Base-by-base conservation (phyloP, 1,284 basidiomycete genomes). In the Singerocomus inundabilis region DNA sequence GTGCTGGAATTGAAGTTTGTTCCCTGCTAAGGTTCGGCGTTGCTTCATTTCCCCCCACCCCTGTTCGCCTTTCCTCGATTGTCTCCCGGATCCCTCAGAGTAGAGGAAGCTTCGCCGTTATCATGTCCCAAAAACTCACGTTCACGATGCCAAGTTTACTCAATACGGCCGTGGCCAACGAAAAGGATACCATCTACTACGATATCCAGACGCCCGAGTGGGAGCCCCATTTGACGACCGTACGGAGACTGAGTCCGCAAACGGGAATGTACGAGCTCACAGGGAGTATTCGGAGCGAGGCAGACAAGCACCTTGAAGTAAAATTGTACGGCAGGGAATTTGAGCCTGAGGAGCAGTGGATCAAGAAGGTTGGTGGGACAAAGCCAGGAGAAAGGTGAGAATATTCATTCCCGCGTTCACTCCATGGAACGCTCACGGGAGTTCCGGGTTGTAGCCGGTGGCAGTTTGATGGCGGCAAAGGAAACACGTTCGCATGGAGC, bases 191-290 rank as follows among this genome's bases (percentile, higher is more conserved):
- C 51, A 63, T 72, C 49, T 72, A 72, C 63, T 77, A 71, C 54
- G 74, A 74, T 49, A 57, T 76, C 51, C 62, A 68, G 34, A 76
- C 74, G 34, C 73, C 71, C 6, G 62, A 66, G 39, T 73, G 74
- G 73, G 71, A 70, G 46, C 57, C 66, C 9, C 56, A 67, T 41
- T 33, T 62, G 51, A 76, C 74, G 54, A 69, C 63, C 42, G 60
- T 75, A 31, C 62, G 60, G 42, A 61, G 68, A 48, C 63, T 72
- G 25, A 66, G 69, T 48, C 58, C 57, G n/a, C 60, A 57, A 24
- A 64, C 48, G 18, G 42, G 49, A 12, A 34, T 56, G 53, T 73
- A 71, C 48, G 60, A 70, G 33, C 45, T 66, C 46, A 61, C 71
- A 39, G 73, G 63, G 8, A 66, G 63, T 53, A 50, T 77, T 42